Evolutionary conservation across 257 asterid genomes (phyloP), one percentile per base, ranked within the genome.

Genomic region (Penstemon barbatus): DNA sequence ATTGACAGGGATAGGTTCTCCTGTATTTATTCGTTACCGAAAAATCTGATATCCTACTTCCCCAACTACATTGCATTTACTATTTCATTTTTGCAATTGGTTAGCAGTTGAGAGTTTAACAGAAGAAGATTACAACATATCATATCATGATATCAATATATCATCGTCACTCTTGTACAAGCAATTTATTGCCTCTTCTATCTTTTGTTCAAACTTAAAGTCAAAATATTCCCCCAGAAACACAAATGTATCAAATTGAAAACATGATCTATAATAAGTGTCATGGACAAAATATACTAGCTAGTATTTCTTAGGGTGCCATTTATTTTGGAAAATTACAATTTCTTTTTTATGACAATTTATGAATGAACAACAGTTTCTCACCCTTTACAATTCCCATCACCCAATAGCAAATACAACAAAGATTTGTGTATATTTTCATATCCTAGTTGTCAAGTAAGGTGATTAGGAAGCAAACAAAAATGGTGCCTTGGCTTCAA

Each of bases 11-110:
- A 7, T 8, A 15, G 18, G 18, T 0, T 15, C 18, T 15, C 18
- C 18, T 15, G 18, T 15, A 15, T 15, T 15, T 15, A 50, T 51
- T 61, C 0, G 37, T 40, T 62, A 64, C 25, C 45, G 11, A 66
- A 50, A 68, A 40, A 72, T 68, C 61, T 42, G 41, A 42, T 13
- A 4, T 41, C 70, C 74, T 49, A 71, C 78, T 51, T 50, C 70
- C 82, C 76, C 78, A 81, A 64, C 85, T 50, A 65, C 72, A 65
- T 57, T 65, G 74, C 80, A 81, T 77, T 81, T 71, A 81, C 74
- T 68, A 7, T 62, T 59, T 25, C 49, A 9, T 57, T 39, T 63
- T 70, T 37, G 38, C 70, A 69, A 65, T 61, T 48, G 62, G 78
- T 72, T 75, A 76, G 79, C 54, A 37, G 78, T 72, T 75, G 61